A percentile compares a stretch with the other conserved stretches of the same genome.
phyloP scores from a whole-genome alignment of 1,284 basidiomycete genomes.

The Trametes versicolor region DNA sequence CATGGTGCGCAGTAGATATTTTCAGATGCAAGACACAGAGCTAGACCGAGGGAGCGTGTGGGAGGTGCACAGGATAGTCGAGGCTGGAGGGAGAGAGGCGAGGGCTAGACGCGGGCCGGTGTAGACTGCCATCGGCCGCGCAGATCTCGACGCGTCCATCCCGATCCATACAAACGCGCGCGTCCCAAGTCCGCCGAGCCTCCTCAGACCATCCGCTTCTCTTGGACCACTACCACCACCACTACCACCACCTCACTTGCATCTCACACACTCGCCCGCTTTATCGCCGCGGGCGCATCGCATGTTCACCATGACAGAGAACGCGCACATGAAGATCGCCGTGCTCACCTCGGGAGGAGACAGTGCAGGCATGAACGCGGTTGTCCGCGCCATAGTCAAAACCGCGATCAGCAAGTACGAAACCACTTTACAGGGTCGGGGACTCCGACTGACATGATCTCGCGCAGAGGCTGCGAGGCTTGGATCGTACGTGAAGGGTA shows the following conservation, averaged over 20 bases:
- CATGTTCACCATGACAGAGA: slow-evolving; percentile 12
- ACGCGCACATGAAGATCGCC: slow-evolving; percentile 77
- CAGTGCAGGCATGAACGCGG: slow-evolving; percentile 97
- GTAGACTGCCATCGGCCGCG: slow-evolving; percentile 5
- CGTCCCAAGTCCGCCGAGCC: not conserved
- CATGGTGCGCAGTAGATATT: slow-evolving; percentile 52
- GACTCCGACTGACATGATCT: no score
- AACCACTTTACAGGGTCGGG: slow-evolving; percentile 9
- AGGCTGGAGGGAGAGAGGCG: slow-evolving; percentile 1
- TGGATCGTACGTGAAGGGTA: slow-evolving; percentile 98
- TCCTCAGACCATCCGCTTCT: slow-evolving; percentile 19
- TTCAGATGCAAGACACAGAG: not conserved
- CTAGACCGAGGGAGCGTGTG: not conserved
- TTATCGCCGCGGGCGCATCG: slow-evolving; percentile 3
- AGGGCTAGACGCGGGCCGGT: slow-evolving; percentile 7
- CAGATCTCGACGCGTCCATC: slow-evolving; percentile 19
- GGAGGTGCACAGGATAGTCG: not conserved
- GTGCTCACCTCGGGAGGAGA: slow-evolving; percentile 97
- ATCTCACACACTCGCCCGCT: not conserved
- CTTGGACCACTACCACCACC: slow-evolving; percentile 11
- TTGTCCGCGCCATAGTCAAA: slow-evolving; percentile 91
- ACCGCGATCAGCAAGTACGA: slow-evolving; percentile 87
- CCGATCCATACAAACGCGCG: not conserved
- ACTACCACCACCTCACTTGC: slow-evolving; percentile 1
- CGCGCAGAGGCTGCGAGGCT: slow-evolving; percentile 87